Evolutionary conservation across 2,329 filamentous ascomycete species (phyloP), one percentile per base, ranked within the genome.

Genomic region (Claviceps cyperi): DNA sequence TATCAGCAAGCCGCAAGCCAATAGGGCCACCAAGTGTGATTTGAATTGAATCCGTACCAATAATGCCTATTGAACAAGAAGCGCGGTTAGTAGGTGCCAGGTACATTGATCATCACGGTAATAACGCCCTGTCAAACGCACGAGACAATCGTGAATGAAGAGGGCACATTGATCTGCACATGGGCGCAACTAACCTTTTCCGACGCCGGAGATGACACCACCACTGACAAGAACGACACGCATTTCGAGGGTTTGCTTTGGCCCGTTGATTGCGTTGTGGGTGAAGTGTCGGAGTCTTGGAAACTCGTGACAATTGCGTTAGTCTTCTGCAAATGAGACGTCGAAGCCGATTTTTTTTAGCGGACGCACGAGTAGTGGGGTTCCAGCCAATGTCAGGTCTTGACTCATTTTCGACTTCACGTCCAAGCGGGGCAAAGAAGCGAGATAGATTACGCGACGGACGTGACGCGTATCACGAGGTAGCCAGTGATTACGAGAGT

Each of bases 151-250:
- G 35, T 32, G 13, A 35, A 19, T n/a, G 36, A 17, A 17, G 17
- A 19, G 13, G 14, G 45, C 35, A 22, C 13, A 28, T 22, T 37
- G 13, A 35, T 13, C 17, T 35, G 5, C 21, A 21, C 14, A 19
- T 21, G 35, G 3, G 21, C 3, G 28, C 3, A 32, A 51, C 52
- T 37, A 80, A 67, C 83, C 71, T 60, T 81, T 78, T 57, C 75
- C 75, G 60, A 78, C 74, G 53, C 76, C 76, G 57, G 73, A 76
- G 58, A 80, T 79, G 53, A 76, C 73, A 64, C 73, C 72, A 56
- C 59, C 57, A 52, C 55, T 58, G 39, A 61, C 59, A 22, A 62
- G 56, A 56, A 61, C 60, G 32, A 58, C 55, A 54, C 59, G 59
- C 60, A 62, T 61, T 59, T 58, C 28, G 21, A 13, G 15, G 15